A percentile compares a stretch with the other conserved stretches of the same genome.
Evolutionary conservation across 2,329 filamentous ascomycete species (phyloP).

Genomic region (Talaromyces albobiverticillius): DNA sequence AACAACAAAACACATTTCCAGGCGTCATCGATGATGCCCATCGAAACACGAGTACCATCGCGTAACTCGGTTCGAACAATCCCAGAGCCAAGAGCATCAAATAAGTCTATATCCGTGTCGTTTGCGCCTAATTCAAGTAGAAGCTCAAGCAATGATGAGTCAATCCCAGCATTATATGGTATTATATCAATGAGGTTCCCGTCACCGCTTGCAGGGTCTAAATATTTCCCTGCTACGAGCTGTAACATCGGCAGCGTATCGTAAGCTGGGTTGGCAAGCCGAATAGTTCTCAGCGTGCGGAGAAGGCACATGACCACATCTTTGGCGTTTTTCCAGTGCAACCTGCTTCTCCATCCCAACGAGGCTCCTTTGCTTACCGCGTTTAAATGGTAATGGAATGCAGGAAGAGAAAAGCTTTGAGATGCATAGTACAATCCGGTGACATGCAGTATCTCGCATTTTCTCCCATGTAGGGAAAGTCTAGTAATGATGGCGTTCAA

Average conservation of each 20-base stretch:
- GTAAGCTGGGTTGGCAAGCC: slow-evolving; percentile 21
- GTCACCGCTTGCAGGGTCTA: not conserved
- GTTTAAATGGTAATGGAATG: slow-evolving; percentile 28
- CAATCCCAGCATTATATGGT: slow-evolving; percentile 1
- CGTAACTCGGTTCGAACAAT: too few species aligned
- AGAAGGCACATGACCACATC: slow-evolving; percentile 23
- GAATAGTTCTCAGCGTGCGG: slow-evolving; percentile 20
- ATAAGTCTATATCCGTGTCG: slow-evolving; percentile 22
- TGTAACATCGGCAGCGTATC: slow-evolving; percentile 21
- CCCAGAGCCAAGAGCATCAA: too few species aligned
- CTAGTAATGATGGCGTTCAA: slow-evolving; percentile 31
- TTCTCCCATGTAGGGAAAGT: too few species aligned
- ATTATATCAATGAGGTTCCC: slow-evolving; percentile 1
- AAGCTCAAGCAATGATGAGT: slow-evolving; percentile 23
- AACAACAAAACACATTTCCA: slow-evolving; percentile 27
- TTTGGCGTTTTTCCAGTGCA: slow-evolving; percentile 15
- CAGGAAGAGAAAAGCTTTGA: slow-evolving; percentile 26
- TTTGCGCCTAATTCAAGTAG: slow-evolving; percentile 25
- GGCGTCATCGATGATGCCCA: slow-evolving; percentile 18
- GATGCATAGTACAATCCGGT: slow-evolving; percentile 32
- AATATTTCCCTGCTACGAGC: slow-evolving; percentile 21
- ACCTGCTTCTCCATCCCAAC: slow-evolving; percentile 1
- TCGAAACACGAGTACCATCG: too few species aligned
- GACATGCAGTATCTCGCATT: slow-evolving; percentile 18
- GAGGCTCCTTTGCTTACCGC: too few species aligned